Conservation (phyloP, 1,284 basidiomycete species). For the Puccinia triticina region DNA sequence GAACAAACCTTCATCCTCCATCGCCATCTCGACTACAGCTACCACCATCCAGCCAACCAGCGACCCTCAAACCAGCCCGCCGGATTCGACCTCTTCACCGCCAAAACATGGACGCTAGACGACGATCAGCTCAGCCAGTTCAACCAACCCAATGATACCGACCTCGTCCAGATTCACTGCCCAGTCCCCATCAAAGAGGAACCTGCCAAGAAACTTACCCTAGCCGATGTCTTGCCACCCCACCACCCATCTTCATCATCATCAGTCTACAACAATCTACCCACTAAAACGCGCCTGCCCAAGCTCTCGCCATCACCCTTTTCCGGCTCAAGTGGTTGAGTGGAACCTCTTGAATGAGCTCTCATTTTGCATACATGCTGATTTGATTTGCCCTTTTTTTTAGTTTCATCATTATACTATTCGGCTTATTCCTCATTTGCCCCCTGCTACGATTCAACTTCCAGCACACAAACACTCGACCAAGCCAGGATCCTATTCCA, state of each 20-base stretch:
- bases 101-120: slow-evolving; percentile 25
- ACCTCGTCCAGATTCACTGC: slow-evolving; percentile 48
- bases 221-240: slow-evolving; percentile 8
- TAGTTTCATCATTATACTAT: slow-evolving; percentile 48
- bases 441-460: slow-evolving; percentile 44
- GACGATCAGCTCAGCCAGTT: slow-evolving; percentile 18
- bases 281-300: slow-evolving; percentile 8
- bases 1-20: slow-evolving; percentile 28
- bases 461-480: slow-evolving; percentile 31
- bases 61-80: neutral
- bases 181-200: slow-evolving; percentile 16
- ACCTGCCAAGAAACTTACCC: neutral
- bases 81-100: slow-evolving; percentile 37
- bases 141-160: slow-evolving; percentile 32
- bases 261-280: neutral
- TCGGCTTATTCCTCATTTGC: slow-evolving; percentile 52
- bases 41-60: neutral
- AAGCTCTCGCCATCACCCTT: slow-evolving; percentile 9
- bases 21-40: slow-evolving; percentile 36
- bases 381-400: neutral
- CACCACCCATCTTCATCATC: neutral
- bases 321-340: slow-evolving; percentile 38
- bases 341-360: neutral
- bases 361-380: neutral
- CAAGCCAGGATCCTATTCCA: slow-evolving; percentile 13